These are phyloP conservation scores for Colletotrichum australisinense DNA, from an alignment of 2,329 filamentous ascomycete genomes.

Conservation along the genomic window DNA sequence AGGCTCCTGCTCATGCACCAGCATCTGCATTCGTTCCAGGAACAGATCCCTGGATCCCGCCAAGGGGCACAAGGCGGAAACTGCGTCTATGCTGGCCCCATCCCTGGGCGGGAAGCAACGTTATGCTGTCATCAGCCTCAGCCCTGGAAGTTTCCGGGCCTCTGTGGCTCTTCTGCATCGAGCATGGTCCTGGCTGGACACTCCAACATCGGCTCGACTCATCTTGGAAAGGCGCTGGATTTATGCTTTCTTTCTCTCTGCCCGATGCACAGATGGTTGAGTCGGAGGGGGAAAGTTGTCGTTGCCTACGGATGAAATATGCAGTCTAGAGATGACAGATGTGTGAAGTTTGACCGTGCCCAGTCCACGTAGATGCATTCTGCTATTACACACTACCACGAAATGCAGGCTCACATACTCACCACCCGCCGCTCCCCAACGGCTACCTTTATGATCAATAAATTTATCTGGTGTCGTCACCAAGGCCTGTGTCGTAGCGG, in stretches of 20 bases:
- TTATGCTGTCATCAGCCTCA: slow-evolving; percentile 31
- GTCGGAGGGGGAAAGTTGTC: background rate
- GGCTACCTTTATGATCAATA: no score
- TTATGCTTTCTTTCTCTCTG: background rate
- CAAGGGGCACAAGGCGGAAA: slow-evolving; percentile 28
- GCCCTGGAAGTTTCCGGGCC: slow-evolving; percentile 22
- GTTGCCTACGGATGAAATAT: slow-evolving; percentile 14
- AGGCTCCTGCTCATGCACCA: slow-evolving; percentile 9
- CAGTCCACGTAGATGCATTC: background rate
- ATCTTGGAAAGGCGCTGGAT: background rate
- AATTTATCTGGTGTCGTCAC: no score
- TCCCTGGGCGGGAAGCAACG: slow-evolving; percentile 32
- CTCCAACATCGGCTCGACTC: background rate
- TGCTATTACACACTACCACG: background rate
- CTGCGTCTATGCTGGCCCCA: slow-evolving; percentile 15
- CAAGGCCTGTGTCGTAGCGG: no score
- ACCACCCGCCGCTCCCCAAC: no score
- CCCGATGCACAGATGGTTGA: slow-evolving; percentile 10
- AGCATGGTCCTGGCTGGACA: background rate
- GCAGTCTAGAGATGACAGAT: slow-evolving; percentile 27
- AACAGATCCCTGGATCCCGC: slow-evolving; percentile 24
- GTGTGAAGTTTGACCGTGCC: background rate
- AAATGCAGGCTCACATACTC: background rate
- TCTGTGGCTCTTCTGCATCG: background rate
- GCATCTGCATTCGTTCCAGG: slow-evolving; percentile 14